Evolutionary conservation across 225 moss, liverwort and hornwort species (phyloP).

Genomic region (Bryum argenteum): DNA sequence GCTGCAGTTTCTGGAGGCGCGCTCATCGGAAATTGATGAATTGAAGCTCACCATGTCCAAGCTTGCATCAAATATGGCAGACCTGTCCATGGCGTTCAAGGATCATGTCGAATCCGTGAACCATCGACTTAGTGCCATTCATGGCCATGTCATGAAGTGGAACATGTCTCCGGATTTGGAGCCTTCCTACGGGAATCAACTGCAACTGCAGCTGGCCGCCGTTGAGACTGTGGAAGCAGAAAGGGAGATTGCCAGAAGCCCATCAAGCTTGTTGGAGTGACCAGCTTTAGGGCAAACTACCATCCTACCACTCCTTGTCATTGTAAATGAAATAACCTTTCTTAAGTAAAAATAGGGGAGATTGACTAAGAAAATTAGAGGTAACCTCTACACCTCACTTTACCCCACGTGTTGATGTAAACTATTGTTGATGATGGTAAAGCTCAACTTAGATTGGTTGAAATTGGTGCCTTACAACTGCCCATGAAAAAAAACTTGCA

Average conservation of each 20-base stretch:
- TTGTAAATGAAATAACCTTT: too few relatives aligned
- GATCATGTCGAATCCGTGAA: slow-evolving; percentile 30
- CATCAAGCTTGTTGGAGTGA: not conserved
- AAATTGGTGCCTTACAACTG: too few relatives aligned
- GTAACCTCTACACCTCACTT: too few relatives aligned
- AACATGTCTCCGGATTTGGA: not conserved
- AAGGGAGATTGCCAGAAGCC: slow-evolving; percentile 6
- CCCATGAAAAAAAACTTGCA: too few relatives aligned
- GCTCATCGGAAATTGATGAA: slow-evolving; percentile 26
- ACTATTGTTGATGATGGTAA: too few relatives aligned
- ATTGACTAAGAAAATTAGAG: too few relatives aligned
- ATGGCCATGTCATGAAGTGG: slow-evolving; percentile 2
- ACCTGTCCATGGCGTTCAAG: slow-evolving; percentile 27
- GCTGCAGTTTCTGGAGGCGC: slow-evolving; percentile 22
- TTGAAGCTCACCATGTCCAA: slow-evolving; percentile 25
- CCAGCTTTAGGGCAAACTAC: too few relatives aligned
- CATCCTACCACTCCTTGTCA: too few relatives aligned
- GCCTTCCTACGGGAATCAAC: slow-evolving; percentile 1
- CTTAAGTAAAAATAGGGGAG: too few relatives aligned
- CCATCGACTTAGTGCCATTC: slow-evolving; percentile 20
- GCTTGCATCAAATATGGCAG: slow-evolving; percentile 31
- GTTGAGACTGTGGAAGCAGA: slow-evolving; percentile 22
- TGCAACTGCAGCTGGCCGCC: slow-evolving; percentile 5
- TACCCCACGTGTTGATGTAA: too few relatives aligned
- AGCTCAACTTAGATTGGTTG: too few relatives aligned